Conservation (phyloP, 1,284 basidiomycete genomes). For the Leccinum insigne region DNA sequence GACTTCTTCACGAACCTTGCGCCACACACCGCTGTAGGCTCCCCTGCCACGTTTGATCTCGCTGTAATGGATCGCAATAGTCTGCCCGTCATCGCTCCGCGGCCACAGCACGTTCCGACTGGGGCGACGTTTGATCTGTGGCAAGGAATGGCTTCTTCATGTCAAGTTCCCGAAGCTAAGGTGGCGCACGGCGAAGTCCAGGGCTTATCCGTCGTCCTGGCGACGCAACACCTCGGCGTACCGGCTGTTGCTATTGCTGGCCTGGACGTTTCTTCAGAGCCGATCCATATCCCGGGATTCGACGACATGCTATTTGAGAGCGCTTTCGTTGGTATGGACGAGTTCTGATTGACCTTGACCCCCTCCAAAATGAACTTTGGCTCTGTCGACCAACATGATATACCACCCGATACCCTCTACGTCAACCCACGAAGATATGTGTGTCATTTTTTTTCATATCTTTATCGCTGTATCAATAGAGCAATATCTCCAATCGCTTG, state of each 20-base stretch:
- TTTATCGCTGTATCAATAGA: no score
- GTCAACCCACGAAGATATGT: background rate
- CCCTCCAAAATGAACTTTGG: background rate
- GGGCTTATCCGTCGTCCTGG: background rate
- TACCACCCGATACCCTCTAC: constrained; percentile 4
- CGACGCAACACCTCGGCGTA: constrained; percentile 5
- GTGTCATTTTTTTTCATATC: background rate
- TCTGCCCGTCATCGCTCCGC: constrained; percentile 36
- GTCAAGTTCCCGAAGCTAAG: constrained; percentile 9
- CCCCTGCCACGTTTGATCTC: constrained; percentile 24
- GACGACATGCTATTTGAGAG: constrained; percentile 27
- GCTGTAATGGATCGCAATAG: constrained; percentile 32
- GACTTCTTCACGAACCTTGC: constrained; percentile 27
- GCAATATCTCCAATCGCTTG: no score
- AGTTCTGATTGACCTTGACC: constrained; percentile 2
- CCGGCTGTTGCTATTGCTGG: constrained; percentile 8
- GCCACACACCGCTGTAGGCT: constrained; percentile 18
- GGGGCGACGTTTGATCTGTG: constrained; percentile 27
- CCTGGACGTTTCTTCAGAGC: constrained; percentile 7
- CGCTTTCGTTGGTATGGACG: constrained; percentile 6
- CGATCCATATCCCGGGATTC: constrained; percentile 11
- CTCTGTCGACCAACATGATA: background rate
- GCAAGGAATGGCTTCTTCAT: constrained; percentile 15
- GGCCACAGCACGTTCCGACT: constrained; percentile 30
- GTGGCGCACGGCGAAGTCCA: background rate